A percentile compares a stretch with the other conserved stretches of the same genome.
phyloP scores from a whole-genome alignment of 2,329 filamentous ascomycete species.

The Tolypocladium endophyticum region DNA sequence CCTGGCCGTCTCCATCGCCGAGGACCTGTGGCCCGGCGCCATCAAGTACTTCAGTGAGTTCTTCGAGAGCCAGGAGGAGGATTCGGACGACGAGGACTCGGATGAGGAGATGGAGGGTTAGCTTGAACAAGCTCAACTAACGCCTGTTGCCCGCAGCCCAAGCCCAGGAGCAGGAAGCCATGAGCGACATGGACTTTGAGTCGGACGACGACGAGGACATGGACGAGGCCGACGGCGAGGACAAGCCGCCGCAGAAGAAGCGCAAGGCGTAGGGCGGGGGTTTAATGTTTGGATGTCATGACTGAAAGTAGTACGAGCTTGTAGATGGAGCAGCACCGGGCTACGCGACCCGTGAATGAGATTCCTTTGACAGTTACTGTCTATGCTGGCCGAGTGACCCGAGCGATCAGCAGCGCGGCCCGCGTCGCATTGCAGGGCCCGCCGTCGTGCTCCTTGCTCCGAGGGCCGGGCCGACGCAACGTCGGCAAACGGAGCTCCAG shows the following conservation, averaged over 20 bases:
- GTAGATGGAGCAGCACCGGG: not conserved
- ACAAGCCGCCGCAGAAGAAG: conserved; percentile 33
- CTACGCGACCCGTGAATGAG: not conserved
- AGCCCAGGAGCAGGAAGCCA: conserved; percentile 57
- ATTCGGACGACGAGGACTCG: not conserved
- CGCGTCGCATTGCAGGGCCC: too few relatives aligned
- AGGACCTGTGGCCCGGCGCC: conserved; percentile 82
- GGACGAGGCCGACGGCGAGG: conserved; percentile 31
- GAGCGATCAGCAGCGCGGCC: not conserved
- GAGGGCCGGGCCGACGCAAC: not conserved
- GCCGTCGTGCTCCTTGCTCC: not conserved
- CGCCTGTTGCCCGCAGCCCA: conserved; percentile 1
- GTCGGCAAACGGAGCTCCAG: not conserved
- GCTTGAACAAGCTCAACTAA: not conserved
- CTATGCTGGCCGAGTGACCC: not conserved
- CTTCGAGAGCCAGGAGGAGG: not conserved
- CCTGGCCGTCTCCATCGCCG: conserved; percentile 66
- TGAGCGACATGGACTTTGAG: conserved; percentile 63
- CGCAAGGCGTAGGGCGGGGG: conserved; percentile 23
- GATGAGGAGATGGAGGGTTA: not conserved
- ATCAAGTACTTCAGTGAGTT: conserved; percentile 84
- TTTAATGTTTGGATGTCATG: not conserved
- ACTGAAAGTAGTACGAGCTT: not conserved
- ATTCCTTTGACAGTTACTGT: too few relatives aligned
- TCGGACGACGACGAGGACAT: conserved; percentile 25